Base-by-base conservation (phyloP, 306 rosid species). In the Vachellia collinsii region DNA sequence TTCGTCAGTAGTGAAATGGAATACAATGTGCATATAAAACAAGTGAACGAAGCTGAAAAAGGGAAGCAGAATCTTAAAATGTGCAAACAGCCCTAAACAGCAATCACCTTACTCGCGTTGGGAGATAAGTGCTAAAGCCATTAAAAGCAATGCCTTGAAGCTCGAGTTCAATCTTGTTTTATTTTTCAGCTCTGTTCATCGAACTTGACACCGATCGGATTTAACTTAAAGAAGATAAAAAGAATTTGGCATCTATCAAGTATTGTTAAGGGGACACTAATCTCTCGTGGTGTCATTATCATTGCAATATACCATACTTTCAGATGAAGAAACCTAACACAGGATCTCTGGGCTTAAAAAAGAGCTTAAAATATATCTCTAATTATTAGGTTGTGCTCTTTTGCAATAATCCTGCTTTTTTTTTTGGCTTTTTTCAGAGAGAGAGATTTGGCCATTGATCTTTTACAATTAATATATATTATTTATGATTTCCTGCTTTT, bases 281-380 rank as follows among this genome's bases (percentile, higher is more conserved):
- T 17, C 66, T 9, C 61, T 8, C 29, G 25, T 69, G 63, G 20
- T 56, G 58, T 70, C 70, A 54, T n/a, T 20, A 76, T 46, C 23
- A 82, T 51, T 63, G 79, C 75, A 6, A 51, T 44, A 70, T 70
- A 1, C 59, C 58, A 70, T 70, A 22, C 59, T 70, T 70, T 25
- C 58, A 46, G 29, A 44, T 44, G 58, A 70, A 70, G 75, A 70
- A 70, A 46, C 58, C 36, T 6, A 25, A 70, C 7, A 17, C 75
- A 43, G 19, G 22, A 46, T 22, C 56, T 46, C 44, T 44, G 56
- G 14, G 56, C 56, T 68, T 7, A 41, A n/a, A 41, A 14, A 8
- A 69, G 56, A 50, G 56, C 56, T 68, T 7, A 41, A n/a, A 41
- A 14, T 16, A 69, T 20, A 36, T 6, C 39, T 46, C 41, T 44